Conservation (phyloP, 2,329 filamentous ascomycete genomes). For the Pseudohalonectria lignicola region DNA sequence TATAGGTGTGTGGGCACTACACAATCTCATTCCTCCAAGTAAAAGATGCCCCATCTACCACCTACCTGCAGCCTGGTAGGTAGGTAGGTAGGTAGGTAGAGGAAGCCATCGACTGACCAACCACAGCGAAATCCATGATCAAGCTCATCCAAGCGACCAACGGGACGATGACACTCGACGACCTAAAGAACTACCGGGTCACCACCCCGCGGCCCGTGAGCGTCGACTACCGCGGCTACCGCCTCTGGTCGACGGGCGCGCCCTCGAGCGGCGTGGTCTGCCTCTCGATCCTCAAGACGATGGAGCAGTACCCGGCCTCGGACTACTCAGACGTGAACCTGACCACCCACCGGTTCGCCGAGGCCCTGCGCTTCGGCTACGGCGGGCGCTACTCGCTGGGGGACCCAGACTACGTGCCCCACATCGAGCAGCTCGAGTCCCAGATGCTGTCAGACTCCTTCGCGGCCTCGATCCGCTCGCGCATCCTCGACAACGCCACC, state of each 20-base stretch:
- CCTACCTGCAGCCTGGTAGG: too few relatives aligned
- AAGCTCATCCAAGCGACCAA: slow-evolving; percentile 54
- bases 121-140: slow-evolving; percentile 61
- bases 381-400: slow-evolving; percentile 68
- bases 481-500: slow-evolving; percentile 63
- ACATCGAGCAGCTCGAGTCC: slow-evolving; percentile 51
- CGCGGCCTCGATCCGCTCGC: slow-evolving; percentile 46
- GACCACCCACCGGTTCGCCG: slow-evolving; percentile 71
- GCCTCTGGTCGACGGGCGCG: slow-evolving; percentile 57
- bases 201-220: slow-evolving; percentile 47
- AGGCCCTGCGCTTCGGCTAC: slow-evolving; percentile 86
- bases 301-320: slow-evolving; percentile 61
- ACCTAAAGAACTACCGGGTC: slow-evolving; percentile 64
- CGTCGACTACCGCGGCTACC: slow-evolving; percentile 59
- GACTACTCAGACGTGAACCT: slow-evolving; percentile 47
- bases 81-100: not conserved
- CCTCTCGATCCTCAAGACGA: slow-evolving; percentile 67
- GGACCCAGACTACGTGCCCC: slow-evolving; percentile 65
- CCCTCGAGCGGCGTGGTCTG: slow-evolving; percentile 71
- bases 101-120: slow-evolving; percentile 5
- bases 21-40: too few relatives aligned
- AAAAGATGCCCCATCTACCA: not conserved
- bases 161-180: slow-evolving; percentile 77
- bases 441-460: slow-evolving; percentile 54
- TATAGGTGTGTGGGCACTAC: slow-evolving; percentile 14